A percentile compares a stretch with the other conserved stretches of the same genome.
These are phyloP conservation scores for Gamarada debralockiae DNA, from an alignment of 495 filamentous ascomycete genomes.

Conservation along the genomic window DNA sequence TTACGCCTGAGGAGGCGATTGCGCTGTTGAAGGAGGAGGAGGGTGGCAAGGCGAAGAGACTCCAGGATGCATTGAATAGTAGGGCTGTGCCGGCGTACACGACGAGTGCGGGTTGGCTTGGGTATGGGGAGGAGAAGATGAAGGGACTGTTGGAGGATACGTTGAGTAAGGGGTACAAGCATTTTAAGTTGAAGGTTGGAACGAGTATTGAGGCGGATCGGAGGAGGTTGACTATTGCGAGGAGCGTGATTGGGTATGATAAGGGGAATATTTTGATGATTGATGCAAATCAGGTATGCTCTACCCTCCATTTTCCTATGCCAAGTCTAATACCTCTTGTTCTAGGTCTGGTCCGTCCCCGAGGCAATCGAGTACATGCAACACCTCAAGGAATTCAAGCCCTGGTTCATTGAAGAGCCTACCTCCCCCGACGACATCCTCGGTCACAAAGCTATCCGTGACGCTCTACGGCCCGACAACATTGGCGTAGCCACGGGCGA, in stretches of 20 bases:
- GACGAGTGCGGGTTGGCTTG: constrained; percentile 89
- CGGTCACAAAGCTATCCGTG: constrained; percentile 79
- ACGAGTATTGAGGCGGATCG: constrained; percentile 66
- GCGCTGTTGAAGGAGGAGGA: constrained; percentile 60
- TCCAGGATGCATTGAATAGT: constrained; percentile 65
- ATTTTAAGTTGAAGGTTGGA: constrained; percentile 95
- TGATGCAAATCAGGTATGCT: constrained; percentile 78
- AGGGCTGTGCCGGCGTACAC: constrained; percentile 87
- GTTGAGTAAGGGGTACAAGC: constrained; percentile 67
- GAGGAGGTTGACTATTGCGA: constrained; percentile 64
- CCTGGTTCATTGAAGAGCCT: constrained; percentile 98
- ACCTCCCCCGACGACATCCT: constrained; percentile 90
- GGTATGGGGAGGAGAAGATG: constrained; percentile 88
- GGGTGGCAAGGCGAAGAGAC: constrained; percentile 58
- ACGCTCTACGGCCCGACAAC: constrained; percentile 68
- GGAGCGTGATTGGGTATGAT: constrained; percentile 83
- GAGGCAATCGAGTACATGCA: constrained; percentile 89
- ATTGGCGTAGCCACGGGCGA: constrained; percentile 91
- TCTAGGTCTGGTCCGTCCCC: constrained; percentile 78
- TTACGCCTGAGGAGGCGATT: constrained; percentile 81
- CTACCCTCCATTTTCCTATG: background rate
- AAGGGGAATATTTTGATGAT: constrained; percentile 88
- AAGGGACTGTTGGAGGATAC: constrained; percentile 66
- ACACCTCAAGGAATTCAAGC: constrained; percentile 76
- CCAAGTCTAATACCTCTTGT: background rate